Evolutionary conservation across 805 yeast species (phyloP).

Genomic region (Yarrowia yakushimensis): DNA sequence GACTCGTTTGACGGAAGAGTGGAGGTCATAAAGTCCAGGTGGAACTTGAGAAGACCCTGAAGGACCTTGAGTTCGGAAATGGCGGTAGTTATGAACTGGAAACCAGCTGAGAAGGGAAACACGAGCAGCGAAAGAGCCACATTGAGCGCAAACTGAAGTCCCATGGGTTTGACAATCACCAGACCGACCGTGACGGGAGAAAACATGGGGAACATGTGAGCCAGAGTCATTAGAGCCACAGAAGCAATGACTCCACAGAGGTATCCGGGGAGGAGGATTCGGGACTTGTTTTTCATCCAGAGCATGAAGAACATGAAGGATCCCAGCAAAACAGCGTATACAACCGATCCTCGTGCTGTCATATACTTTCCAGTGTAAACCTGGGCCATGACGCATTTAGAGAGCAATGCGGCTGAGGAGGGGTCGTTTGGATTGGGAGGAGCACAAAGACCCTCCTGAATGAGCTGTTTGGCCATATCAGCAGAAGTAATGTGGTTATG

Average conservation of each 20-base stretch:
- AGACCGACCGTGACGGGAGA: neutral
- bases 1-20: constrained; percentile 5
- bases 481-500: constrained; percentile 12
- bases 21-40: neutral
- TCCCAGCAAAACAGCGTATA: constrained; percentile 3
- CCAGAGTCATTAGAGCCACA: neutral
- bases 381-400: neutral
- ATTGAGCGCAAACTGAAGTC: constrained; percentile 12
- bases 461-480: neutral
- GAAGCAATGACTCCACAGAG: constrained; percentile 21
- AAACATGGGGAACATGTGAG: constrained; percentile 2
- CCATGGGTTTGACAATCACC: constrained; percentile 1
- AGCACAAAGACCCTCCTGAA: neutral
- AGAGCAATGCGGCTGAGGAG: neutral
- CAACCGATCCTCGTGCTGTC: constrained; percentile 1
- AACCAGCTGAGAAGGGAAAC: constrained; percentile 1
- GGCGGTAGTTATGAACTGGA: neutral
- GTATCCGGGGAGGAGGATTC: constrained; percentile 20
- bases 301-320: constrained; percentile 18
- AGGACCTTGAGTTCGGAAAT: neutral
- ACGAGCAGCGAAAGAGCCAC: neutral
- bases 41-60: neutral
- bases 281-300: constrained; percentile 20
- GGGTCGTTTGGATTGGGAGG: neutral
- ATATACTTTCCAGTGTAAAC: neutral